Conservation (phyloP, 2,329 filamentous ascomycete species). For the Fusarium musae region DNA sequence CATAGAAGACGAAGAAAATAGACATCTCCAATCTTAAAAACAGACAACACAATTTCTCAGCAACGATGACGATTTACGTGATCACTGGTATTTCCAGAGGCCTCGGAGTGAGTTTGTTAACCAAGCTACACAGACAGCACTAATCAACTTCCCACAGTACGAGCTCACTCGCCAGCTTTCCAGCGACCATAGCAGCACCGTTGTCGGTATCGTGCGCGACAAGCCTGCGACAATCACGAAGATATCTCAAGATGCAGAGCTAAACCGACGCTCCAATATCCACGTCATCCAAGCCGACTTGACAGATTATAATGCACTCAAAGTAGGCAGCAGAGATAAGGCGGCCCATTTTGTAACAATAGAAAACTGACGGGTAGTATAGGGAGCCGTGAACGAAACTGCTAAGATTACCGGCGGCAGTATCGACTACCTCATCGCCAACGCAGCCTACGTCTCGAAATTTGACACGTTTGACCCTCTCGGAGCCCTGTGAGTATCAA, state of each 20-base stretch:
- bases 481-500: not conserved
- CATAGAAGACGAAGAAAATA: not conserved
- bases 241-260: not conserved
- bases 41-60: rapidly evolving
- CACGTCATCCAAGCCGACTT: not conserved
- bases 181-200: not conserved
- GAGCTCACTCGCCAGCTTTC: not conserved
- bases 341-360: not conserved
- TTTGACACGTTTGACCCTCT: not conserved
- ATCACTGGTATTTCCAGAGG: not conserved
- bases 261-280: not conserved
- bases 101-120: not conserved
- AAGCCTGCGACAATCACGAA: not conserved
- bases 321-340: rapidly evolving
- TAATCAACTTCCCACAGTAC: rapidly evolving
- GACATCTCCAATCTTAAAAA: rapidly evolving
- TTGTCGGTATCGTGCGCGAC: not conserved
- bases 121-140: rapidly evolving
- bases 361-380: rapidly evolving
- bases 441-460: not conserved
- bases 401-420: not conserved
- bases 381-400: not conserved
- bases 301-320: not conserved
- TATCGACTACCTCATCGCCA: not conserved
- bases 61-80: not conserved